Conservation (phyloP, 2,329 filamentous ascomycete genomes). For the Penicillium sp. region DNA sequence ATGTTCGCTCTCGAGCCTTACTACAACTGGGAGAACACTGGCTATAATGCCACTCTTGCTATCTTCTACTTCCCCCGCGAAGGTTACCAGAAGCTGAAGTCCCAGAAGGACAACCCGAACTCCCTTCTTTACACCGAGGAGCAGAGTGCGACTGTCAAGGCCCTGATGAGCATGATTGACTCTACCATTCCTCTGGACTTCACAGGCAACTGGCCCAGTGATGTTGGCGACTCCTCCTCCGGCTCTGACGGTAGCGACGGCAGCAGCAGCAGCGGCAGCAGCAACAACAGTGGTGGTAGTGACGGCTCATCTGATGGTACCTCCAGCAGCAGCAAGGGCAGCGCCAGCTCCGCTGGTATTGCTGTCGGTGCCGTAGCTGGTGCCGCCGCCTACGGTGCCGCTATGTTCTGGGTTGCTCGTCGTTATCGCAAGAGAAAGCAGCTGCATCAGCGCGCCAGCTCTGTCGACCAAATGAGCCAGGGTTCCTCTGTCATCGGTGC, state of each 20-base stretch:
- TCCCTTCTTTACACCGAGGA: constrained; percentile 72
- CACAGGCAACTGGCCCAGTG: constrained; percentile 33
- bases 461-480: constrained; percentile 67
- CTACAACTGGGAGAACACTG: constrained; percentile 64
- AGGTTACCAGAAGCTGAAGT: constrained; percentile 65
- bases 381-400: constrained; percentile 83
- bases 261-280: constrained; percentile 13
- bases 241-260: neutral
- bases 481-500: constrained; percentile 45
- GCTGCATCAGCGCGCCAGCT: constrained; percentile 74
- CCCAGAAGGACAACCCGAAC: constrained; percentile 69
- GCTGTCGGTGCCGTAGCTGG: constrained; percentile 74
- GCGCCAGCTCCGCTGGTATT: constrained; percentile 60
- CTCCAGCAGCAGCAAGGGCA: constrained; percentile 40
- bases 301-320: constrained; percentile 49
- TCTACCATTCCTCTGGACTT: constrained; percentile 69
- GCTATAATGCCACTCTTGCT: constrained; percentile 79
- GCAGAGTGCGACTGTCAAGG: constrained; percentile 62
- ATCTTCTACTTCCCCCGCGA: constrained; percentile 72
- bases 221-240: constrained; percentile 32
- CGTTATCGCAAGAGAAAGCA: constrained; percentile 85
- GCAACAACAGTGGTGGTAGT: constrained; percentile 32
- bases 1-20: constrained; percentile 74
- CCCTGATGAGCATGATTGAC: constrained; percentile 80
- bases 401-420: constrained; percentile 90